A percentile compares a stretch with the other conserved stretches of the same genome.
phyloP scores from a whole-genome alignment of 2,329 filamentous ascomycete species.

The Thermoascus crustaceus region DNA sequence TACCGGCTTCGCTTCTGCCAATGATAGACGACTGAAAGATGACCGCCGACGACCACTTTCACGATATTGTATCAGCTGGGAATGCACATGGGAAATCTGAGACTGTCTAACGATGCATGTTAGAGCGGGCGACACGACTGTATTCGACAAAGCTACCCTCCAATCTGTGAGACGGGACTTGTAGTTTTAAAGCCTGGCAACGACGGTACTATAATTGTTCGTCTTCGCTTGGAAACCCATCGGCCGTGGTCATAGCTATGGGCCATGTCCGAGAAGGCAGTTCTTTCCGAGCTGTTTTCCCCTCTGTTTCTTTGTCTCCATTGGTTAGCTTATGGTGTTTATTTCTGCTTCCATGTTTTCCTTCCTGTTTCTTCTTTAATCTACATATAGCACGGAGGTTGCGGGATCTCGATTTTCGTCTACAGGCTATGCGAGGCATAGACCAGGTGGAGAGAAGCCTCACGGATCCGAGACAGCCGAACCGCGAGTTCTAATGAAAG shows the following conservation, averaged over 20 bases:
- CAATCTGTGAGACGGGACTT: background rate
- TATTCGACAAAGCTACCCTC: too few relatives aligned
- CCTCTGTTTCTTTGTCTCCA: background rate
- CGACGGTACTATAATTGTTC: background rate
- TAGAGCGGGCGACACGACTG: too few relatives aligned
- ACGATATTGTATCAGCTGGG: too few relatives aligned
- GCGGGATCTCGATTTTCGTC: too few relatives aligned
- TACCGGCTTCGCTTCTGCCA: background rate
- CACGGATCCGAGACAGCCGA: too few relatives aligned
- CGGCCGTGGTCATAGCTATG: conserved; percentile 1
- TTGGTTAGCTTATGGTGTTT: background rate
- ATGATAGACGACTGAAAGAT: background rate
- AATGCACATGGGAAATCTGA: too few relatives aligned
- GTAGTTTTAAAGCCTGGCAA: background rate
- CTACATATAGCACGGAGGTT: too few relatives aligned
- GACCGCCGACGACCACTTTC: background rate
- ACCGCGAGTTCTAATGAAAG: too few relatives aligned
- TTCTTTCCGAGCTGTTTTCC: background rate
- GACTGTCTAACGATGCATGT: too few relatives aligned
- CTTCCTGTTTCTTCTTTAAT: background rate
- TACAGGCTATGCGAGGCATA: too few relatives aligned
- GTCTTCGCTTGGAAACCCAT: background rate
- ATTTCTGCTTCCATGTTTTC: background rate
- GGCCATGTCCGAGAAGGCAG: background rate
- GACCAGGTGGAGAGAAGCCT: too few relatives aligned